phyloP scores from a whole-genome alignment of 306 rosid genomes.

The Lagenaria siceraria region DNA sequence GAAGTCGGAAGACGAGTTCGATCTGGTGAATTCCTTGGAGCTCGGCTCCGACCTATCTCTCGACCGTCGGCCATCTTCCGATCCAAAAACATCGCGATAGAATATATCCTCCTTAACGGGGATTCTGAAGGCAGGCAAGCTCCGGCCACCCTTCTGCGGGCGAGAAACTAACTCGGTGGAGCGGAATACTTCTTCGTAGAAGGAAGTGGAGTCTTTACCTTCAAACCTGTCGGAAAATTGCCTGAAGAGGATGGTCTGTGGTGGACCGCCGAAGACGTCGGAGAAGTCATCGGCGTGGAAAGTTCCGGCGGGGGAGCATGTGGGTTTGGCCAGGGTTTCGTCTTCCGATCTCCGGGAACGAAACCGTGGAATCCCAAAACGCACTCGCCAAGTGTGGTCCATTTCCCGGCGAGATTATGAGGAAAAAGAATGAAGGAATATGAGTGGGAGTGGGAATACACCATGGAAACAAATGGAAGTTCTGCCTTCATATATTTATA shows the following conservation, averaged over 20 bases:
- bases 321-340: conserved; percentile 13
- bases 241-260: conserved; percentile 40
- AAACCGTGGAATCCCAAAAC: conserved; percentile 31
- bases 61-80: conserved; percentile 62
- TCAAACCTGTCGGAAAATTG: conserved; percentile 21
- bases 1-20: conserved; percentile 59
- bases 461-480: neutral
- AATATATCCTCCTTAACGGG: conserved; percentile 46
- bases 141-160: conserved; percentile 23
- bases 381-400: conserved; percentile 60
- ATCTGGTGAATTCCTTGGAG: conserved; percentile 51
- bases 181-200: conserved; percentile 52
- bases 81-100: conserved; percentile 53
- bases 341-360: conserved; percentile 43
- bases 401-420: conserved; percentile 11
- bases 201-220: conserved; percentile 5
- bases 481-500: neutral
- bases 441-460: neutral
- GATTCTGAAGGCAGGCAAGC: conserved; percentile 55
- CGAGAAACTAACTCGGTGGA: conserved; percentile 21
- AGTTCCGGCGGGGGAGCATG: conserved; percentile 18
- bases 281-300: conserved; percentile 43
- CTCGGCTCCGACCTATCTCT: conserved; percentile 59
- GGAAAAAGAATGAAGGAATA: neutral
- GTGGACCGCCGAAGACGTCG: conserved; percentile 89